Evolutionary conservation across 2,329 filamentous ascomycete species (phyloP).

Genomic region (Talaromyces sp.): DNA sequence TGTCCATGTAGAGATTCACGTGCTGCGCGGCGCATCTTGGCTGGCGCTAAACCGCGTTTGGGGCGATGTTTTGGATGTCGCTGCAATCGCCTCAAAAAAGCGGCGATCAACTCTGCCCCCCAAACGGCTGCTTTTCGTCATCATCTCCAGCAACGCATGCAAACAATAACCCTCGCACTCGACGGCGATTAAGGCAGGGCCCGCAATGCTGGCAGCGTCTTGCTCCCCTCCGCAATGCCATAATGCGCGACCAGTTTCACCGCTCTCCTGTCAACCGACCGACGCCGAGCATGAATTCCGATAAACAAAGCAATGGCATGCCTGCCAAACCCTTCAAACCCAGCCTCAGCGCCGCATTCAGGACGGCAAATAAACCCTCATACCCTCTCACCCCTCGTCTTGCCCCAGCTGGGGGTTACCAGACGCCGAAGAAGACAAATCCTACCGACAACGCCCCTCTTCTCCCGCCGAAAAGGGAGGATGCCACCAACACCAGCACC

Average conservation of each 20-base stretch:
- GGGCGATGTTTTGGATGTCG: conserved; percentile 12
- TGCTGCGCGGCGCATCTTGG: conserved; percentile 6
- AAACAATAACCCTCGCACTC: background rate
- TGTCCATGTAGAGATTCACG: conserved; percentile 4
- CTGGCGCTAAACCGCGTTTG: conserved; percentile 8
- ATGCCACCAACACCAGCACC: conserved; percentile 18
- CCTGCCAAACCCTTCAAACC: conserved; percentile 61
- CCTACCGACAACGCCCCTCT: conserved; percentile 29
- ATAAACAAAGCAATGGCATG: conserved; percentile 50
- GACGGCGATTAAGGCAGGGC: conserved; percentile 19
- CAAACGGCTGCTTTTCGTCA: background rate
- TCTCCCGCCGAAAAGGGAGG: conserved; percentile 42
- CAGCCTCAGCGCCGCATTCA: conserved; percentile 59
- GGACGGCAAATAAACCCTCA: conserved; percentile 48
- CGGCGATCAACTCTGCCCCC: background rate
- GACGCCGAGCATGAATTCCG: conserved; percentile 43
- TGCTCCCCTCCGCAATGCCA: conserved; percentile 39
- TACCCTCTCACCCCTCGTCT: conserved; percentile 57
- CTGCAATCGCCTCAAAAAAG: conserved; percentile 1
- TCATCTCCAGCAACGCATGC: background rate
- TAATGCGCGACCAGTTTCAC: conserved; percentile 38
- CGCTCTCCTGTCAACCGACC: conserved; percentile 24
- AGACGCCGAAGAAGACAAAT: conserved; percentile 29
- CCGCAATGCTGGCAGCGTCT: conserved; percentile 31
- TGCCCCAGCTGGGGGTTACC: conserved; percentile 36